Evolutionary conservation across 2,329 filamentous ascomycete species (phyloP).

Genomic region (Fusarium denticulatum): DNA sequence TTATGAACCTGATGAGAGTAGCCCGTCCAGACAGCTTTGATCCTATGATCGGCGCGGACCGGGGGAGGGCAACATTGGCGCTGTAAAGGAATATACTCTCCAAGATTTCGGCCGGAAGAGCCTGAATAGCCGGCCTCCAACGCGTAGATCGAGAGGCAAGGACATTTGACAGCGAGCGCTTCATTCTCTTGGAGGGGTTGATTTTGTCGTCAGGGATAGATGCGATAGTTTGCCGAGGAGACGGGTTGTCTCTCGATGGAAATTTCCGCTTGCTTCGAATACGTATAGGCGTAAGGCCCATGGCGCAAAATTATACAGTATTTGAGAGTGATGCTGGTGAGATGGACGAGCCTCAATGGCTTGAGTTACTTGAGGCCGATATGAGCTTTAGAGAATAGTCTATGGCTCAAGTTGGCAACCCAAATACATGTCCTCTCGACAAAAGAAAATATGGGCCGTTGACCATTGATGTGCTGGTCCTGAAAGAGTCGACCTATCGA

Average conservation of each 20-base stretch:
- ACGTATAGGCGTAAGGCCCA: conserved; percentile 61
- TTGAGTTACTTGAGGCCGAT: background rate
- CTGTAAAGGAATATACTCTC: conserved; percentile 63
- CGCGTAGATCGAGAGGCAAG: conserved; percentile 42
- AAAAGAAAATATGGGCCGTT: background rate
- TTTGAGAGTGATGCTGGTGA: background rate
- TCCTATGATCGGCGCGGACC: conserved; percentile 56
- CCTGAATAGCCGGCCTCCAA: conserved; percentile 43
- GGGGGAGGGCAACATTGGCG: conserved; percentile 59
- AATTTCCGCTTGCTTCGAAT: conserved; percentile 62
- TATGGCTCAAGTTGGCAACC: background rate
- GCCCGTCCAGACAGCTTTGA: conserved; percentile 55
- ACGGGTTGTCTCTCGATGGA: conserved; percentile 25
- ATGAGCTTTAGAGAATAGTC: background rate
- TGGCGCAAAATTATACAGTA: conserved; percentile 31
- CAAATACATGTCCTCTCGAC: background rate
- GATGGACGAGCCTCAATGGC: background rate
- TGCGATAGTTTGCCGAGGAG: background rate
- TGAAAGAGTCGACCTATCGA: background rate
- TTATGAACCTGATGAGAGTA: conserved; percentile 51
- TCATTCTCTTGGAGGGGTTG: conserved; percentile 40
- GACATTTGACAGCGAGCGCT: conserved; percentile 45
- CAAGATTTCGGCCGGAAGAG: conserved; percentile 63
- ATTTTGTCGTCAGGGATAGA: background rate
- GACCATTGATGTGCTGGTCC: background rate